Base-by-base conservation (phyloP, 2,329 filamentous ascomycete genomes). In the Talaromyces sp. region DNA sequence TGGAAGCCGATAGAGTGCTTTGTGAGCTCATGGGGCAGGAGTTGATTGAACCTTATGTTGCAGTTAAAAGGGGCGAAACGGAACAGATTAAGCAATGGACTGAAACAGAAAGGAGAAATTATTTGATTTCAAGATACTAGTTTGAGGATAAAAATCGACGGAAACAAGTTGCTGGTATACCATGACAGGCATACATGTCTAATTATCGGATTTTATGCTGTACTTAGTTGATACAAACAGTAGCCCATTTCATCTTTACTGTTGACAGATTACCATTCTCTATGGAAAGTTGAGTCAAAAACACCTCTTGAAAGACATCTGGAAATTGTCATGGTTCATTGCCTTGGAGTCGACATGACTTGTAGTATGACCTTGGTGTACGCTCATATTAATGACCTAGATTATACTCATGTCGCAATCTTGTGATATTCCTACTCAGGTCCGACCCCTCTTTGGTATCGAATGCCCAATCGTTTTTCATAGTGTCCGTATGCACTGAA, bases 91-190 rank as follows among this genome's bases (percentile, higher is more conserved):
- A 60, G 24, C 24, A 29, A 6, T 60, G 59, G 59, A 57, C 59
- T 10, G 59, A 54, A 24, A 21, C 19, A 50, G 29, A 60, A 29
- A 35, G 54, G 27, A 57, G 50, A 38, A 60, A 57, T 24, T 57
- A 57, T 41, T 32, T 60, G 8, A 57, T 60, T 21, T 60, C 59
- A 17, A 52, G 59, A 35, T 57, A 60, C 19, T 60, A 60, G 38
- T 21, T 9, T 52, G 12, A 3, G 29, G 19, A 9, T 29, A 10
- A 9, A 19, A 46, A n/a, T n/a, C n/a, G n/a, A n/a, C n/a, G n/a
- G n/a, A 12, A 6, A 5, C 17, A 26, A 26, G 26, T 3, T 7
- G 14, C 35, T n/a, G 17, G 35, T 6, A 38, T 8, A 38, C 17
- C 17, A 17, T 12, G 31, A 32, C 31, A 32, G 32, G 12, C 32